Conservation (phyloP, 495 filamentous ascomycete species). For the Choiromyces venosus region DNA sequence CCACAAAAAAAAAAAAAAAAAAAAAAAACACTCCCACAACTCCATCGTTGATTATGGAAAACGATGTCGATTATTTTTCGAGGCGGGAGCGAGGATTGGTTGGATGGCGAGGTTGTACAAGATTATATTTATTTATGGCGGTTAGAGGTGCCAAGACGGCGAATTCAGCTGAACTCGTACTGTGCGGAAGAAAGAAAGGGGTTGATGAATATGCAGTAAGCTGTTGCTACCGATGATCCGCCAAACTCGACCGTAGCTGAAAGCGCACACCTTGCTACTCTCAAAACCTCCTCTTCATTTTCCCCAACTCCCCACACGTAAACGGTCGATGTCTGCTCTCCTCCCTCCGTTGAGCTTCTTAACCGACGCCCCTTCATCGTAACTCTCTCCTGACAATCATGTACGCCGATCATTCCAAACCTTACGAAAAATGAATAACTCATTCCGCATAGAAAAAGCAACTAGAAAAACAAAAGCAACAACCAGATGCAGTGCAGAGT, state of each 20-base stretch:
- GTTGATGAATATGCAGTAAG: constrained; percentile 4
- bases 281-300: constrained; percentile 13
- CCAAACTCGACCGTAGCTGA: neutral
- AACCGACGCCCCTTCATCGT: neutral
- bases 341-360: constrained; percentile 3
- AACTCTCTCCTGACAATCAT: constrained; percentile 1
- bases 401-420: neutral
- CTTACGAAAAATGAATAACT: neutral
- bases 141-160: constrained; percentile 14
- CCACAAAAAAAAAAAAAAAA: neutral
- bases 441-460: constrained; percentile 1
- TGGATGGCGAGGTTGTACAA: constrained; percentile 16
- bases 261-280: constrained; percentile 9
- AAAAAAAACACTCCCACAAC: constrained; percentile 9
- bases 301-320: constrained; percentile 15
- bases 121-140: neutral
- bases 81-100: neutral
- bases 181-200: neutral
- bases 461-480: constrained; percentile 21
- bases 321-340: neutral
- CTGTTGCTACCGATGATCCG: constrained; percentile 2
- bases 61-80: neutral
- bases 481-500: constrained; percentile 24
- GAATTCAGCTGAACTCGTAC: constrained; percentile 7
- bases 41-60: constrained; percentile 10